Evolutionary conservation across 148 eudicot species (phyloP), one percentile per base, ranked within the genome.

Genomic region (Diospyros lotus): DNA sequence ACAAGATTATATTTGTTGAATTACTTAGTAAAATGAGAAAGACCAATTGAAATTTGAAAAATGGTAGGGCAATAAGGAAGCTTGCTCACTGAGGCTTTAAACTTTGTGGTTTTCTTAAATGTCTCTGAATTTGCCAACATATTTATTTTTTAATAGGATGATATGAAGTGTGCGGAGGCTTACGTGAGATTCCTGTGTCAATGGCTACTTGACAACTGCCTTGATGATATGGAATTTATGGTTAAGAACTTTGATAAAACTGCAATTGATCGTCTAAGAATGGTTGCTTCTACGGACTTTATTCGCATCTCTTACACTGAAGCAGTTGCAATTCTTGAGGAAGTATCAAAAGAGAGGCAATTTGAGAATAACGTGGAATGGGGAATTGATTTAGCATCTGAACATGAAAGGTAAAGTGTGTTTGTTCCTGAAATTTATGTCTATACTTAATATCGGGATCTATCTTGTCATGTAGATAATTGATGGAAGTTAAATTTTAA

Each of bases 121-220:
- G 56, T 28, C 62, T 0, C 40, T 15, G 4, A 54, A 50, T 42
- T 13, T 50, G 64, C 46, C 39, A 14, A 58, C 5, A 13, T 64
- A 38, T 8, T 48, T 50, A 13, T 1, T 14, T 60, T 58, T 76
- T 56, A 78, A 66, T 62, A 95, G 98, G 97, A 95, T 83, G 97
- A 95, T 79, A 95, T 95, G 98, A 90, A 90, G 69, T 91, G 92
- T 78, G 98, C 97, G 2, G 98, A 95, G 87, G 96, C 91, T 56
- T 92, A 85, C 63, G 94, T 95, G 61, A 92, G 75, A 80, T 95
- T 89, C 74, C 76, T 95, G 78, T 95, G 91, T 75, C 91, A 90
- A 76, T 88, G 94, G 90, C 82, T 95, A 73, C 91, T 95, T 44
- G 98, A 95, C 85, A 84, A 89, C 76, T 95, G 98, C 85, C 85